Percentiles rank a stretch among this genome's conserved stretches.
Conservation (phyloP, 2,329 filamentous ascomycete genomes). For the Escovopsis sp. region DNA sequence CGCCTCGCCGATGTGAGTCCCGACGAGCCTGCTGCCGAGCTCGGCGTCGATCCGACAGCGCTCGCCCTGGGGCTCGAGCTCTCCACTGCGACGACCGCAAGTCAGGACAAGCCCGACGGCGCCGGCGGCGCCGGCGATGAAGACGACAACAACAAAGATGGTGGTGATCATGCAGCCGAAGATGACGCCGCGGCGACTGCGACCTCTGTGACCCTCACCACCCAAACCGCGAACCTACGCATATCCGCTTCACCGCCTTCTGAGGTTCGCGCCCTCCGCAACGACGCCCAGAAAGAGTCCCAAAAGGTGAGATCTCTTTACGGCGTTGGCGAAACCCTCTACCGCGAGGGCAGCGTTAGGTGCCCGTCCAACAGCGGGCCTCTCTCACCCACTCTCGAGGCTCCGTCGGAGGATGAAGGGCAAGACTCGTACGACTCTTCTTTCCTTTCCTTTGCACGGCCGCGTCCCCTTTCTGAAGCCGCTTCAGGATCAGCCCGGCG, state of each 20-base stretch:
- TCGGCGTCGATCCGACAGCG: slow-evolving; percentile 1
- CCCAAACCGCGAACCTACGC: too few relatives aligned
- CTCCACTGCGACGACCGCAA: slow-evolving; percentile 1
- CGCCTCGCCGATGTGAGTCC: slow-evolving; percentile 9
- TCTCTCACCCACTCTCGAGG: slow-evolving; percentile 34
- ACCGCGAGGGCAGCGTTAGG: slow-evolving; percentile 36
- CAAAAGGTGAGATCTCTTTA: slow-evolving; percentile 55
- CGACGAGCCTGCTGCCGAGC: slow-evolving; percentile 7
- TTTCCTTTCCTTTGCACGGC: slow-evolving; percentile 13
- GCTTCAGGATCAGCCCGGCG: too few relatives aligned
- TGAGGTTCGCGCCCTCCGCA: slow-evolving; percentile 37
- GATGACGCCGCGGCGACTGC: too few relatives aligned
- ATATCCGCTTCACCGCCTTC: slow-evolving; percentile 17
- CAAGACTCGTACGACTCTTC: slow-evolving; percentile 45
- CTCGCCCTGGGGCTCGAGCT: slow-evolving; percentile 2
- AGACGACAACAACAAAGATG: too few relatives aligned
- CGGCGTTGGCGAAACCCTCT: slow-evolving; percentile 38
- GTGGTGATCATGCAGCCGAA: too few relatives aligned
- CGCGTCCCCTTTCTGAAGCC: slow-evolving; percentile 2
- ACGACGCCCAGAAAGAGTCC: slow-evolving; percentile 46
- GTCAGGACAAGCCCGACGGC: background rate
- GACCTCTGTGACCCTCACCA: too few relatives aligned
- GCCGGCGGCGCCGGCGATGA: background rate
- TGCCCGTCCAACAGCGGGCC: slow-evolving; percentile 31
- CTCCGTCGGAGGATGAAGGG: slow-evolving; percentile 36